These are phyloP conservation scores for Pseudohalonectria lignicola DNA, from an alignment of 2,329 filamentous ascomycete species.

Conservation along the genomic window DNA sequence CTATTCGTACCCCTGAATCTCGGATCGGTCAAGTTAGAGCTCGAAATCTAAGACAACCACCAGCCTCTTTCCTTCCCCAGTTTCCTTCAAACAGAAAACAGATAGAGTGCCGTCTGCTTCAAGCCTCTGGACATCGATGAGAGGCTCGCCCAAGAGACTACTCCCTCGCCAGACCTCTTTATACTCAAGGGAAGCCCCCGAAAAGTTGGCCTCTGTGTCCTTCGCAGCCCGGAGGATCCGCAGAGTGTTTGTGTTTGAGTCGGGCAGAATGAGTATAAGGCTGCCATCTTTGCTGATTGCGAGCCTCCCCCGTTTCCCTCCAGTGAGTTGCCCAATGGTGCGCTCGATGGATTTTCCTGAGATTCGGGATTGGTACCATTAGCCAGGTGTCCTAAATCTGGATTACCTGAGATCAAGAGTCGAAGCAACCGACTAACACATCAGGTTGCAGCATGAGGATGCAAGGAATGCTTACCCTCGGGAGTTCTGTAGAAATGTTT, in stretches of 20 bases:
- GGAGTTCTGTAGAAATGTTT: conserved; percentile 1
- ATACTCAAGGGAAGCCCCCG: background rate
- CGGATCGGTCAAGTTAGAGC: too few species aligned
- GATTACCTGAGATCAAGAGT: too few species aligned
- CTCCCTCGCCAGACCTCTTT: background rate
- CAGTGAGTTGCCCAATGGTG: background rate
- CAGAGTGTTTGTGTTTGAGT: background rate
- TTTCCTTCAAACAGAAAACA: too few species aligned
- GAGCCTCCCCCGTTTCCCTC: background rate
- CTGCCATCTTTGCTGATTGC: background rate
- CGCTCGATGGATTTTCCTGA: too few species aligned
- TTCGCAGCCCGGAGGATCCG: background rate
- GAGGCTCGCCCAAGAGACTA: background rate
- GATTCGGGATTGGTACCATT: too few species aligned
- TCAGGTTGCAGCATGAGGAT: too few species aligned
- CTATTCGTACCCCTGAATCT: too few species aligned
- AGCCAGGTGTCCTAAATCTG: too few species aligned
- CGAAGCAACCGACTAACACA: too few species aligned
- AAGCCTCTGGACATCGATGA: background rate
- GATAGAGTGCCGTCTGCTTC: background rate
- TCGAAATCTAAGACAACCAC: too few species aligned
- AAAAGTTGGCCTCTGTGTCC: background rate
- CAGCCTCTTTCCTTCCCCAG: too few species aligned
- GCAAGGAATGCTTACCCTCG: too few species aligned
- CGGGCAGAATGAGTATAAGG: background rate